Evolutionary conservation across 2,329 filamentous ascomycete species (phyloP).

Genomic region (Fonsecaea monophora): DNA sequence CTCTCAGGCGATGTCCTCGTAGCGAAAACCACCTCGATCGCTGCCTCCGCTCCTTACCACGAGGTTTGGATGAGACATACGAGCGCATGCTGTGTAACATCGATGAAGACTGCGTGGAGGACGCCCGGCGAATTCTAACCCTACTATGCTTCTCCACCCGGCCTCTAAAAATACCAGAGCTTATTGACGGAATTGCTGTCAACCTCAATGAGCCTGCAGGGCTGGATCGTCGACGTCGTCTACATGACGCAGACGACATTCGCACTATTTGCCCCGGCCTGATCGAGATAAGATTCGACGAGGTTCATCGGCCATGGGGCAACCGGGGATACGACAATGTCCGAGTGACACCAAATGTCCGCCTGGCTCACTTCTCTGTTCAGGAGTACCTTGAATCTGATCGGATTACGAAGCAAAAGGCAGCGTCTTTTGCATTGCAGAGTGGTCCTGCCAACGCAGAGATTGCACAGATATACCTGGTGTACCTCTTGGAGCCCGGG

Average conservation of each 20-base stretch:
- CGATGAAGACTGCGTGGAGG: background rate
- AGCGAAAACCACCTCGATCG: conserved; percentile 38
- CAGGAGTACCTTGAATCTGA: conserved; percentile 45
- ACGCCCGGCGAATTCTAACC: background rate
- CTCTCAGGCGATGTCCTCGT: conserved; percentile 35
- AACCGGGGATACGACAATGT: background rate
- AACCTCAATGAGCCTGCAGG: background rate
- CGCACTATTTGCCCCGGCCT: conserved; percentile 41
- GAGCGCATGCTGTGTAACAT: conserved; percentile 43
- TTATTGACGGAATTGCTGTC: background rate
- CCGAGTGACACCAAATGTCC: conserved; percentile 22
- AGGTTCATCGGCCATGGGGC: conserved; percentile 2
- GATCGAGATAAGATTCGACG: conserved; percentile 23
- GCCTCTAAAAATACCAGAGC: background rate
- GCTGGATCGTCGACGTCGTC: conserved; percentile 21
- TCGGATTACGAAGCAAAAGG: conserved; percentile 30
- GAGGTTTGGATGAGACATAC: conserved; percentile 44
- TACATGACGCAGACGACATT: conserved; percentile 32
- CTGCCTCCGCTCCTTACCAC: conserved; percentile 40
- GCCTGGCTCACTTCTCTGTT: conserved; percentile 46
- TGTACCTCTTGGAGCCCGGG: background rate
- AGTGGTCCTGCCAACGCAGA: conserved; percentile 21
- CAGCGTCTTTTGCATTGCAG: conserved; percentile 43
- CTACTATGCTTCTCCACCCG: background rate
- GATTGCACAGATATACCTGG: background rate